A percentile compares a stretch with the other conserved stretches of the same genome.
These are phyloP conservation scores for Cercophora scortea DNA, from an alignment of 495 filamentous ascomycete genomes.

Conservation along the genomic window DNA sequence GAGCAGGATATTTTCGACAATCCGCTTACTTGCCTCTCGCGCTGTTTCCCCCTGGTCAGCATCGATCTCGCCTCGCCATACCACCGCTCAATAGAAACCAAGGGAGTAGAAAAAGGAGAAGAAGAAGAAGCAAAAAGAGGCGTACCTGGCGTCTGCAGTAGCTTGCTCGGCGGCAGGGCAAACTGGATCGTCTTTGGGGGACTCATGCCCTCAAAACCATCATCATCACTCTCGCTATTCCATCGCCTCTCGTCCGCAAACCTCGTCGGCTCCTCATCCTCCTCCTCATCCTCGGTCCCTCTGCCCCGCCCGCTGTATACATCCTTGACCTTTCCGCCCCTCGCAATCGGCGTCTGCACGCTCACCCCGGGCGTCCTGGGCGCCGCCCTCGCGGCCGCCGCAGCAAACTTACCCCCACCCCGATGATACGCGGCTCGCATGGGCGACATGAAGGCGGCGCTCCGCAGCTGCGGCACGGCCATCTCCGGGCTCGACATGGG, in stretches of 20 bases:
- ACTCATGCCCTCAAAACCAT: conserved; percentile 62
- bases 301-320: conserved; percentile 19
- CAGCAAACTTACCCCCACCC: conserved; percentile 5
- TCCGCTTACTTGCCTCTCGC: conserved; percentile 81
- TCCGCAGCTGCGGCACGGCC: conserved; percentile 70
- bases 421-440: conserved; percentile 20
- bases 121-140: neutral
- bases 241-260: conserved; percentile 49
- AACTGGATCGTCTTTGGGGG: conserved; percentile 98
- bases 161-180: conserved; percentile 73
- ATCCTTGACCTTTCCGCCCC: conserved; percentile 33
- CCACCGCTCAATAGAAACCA: too few relatives aligned
- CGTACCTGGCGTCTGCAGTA: conserved; percentile 84
- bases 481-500: conserved; percentile 72
- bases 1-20: conserved; percentile 82
- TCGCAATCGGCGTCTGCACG: conserved; percentile 58
- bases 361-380: conserved; percentile 68
- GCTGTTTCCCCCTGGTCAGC: conserved; percentile 36
- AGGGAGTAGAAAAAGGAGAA: neutral
- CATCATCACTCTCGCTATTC: conserved; percentile 50
- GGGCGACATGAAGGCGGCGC: conserved; percentile 82
- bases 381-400: conserved; percentile 10
- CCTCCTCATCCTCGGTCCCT: neutral
- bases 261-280: conserved; percentile 23
- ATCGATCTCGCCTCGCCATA: too few relatives aligned